Percentiles rank a stretch among this genome's conserved stretches.
Evolutionary conservation across 495 filamentous ascomycete genomes (phyloP).

Genomic region (Penicillium verhagenii): DNA sequence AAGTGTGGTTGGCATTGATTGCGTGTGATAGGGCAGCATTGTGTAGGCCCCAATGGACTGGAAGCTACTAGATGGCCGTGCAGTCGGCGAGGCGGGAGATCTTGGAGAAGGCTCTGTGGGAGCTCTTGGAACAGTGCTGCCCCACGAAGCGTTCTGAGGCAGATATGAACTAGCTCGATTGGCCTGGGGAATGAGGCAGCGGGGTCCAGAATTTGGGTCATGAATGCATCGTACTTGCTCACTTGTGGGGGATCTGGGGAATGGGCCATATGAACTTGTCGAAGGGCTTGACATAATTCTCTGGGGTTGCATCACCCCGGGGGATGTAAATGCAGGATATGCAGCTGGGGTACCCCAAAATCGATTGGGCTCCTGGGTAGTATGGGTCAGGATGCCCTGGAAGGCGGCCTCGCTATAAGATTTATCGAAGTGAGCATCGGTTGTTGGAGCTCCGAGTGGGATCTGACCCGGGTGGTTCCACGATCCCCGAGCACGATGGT

Average conservation of each 20-base stretch:
- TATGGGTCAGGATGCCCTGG: conserved; percentile 19
- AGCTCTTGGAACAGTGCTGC: conserved; percentile 32
- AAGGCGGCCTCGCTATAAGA: conserved; percentile 25
- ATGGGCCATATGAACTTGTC: conserved; percentile 30
- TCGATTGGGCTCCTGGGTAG: conserved; percentile 29
- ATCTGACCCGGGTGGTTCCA: conserved; percentile 52
- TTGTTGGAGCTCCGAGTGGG: conserved; percentile 23
- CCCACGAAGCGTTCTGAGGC: conserved; percentile 29
- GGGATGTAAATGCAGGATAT: conserved; percentile 19
- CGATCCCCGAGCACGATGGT: conserved; percentile 60
- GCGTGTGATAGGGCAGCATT: conserved; percentile 60
- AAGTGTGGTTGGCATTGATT: conserved; percentile 73
- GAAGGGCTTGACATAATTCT: conserved; percentile 44
- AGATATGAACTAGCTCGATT: conserved; percentile 40
- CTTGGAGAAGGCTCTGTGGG: conserved; percentile 12
- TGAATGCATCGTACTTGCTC: conserved; percentile 35
- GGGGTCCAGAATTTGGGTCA: conserved; percentile 34
- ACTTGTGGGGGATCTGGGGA: conserved; percentile 23
- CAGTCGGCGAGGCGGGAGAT: conserved; percentile 27
- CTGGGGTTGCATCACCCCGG: conserved; percentile 29
- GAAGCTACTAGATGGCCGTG: conserved; percentile 39
- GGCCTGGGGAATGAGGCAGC: conserved; percentile 38
- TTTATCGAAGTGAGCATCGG: conserved; percentile 30
- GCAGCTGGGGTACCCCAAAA: conserved; percentile 31
- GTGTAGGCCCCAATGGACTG: conserved; percentile 53